These are phyloP conservation scores for Blastobotrys persicus DNA, from an alignment of 1,139 yeast species.

Conservation along the genomic window DNA sequence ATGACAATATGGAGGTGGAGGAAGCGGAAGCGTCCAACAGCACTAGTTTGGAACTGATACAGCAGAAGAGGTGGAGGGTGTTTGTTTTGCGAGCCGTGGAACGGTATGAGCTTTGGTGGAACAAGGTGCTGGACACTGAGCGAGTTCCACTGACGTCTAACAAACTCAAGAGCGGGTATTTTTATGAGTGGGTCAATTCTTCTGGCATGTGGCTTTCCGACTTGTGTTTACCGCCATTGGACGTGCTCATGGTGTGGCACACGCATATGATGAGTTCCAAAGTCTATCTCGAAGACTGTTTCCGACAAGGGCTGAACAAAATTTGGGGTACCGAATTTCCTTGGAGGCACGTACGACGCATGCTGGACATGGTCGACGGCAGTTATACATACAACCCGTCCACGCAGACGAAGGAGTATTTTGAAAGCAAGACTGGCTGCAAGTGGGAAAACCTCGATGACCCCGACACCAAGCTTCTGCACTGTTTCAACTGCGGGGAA, in stretches of 20 bases:
- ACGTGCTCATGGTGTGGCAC: conserved; percentile 45
- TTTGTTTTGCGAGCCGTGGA: conserved; percentile 38
- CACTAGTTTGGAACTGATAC: neutral
- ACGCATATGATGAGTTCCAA: conserved; percentile 36
- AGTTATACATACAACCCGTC: neutral
- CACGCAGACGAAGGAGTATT: neutral
- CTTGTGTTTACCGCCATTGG: conserved; percentile 38
- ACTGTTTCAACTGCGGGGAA: conserved; percentile 5
- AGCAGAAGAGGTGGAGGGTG: conserved; percentile 36
- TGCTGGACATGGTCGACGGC: conserved; percentile 3
- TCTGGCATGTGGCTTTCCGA: conserved; percentile 3
- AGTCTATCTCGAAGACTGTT: conserved; percentile 36
- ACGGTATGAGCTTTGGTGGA: conserved; percentile 36
- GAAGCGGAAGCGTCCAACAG: neutral
- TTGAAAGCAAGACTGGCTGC: conserved; percentile 3
- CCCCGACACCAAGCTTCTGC: neutral
- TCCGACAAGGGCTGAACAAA: conserved; percentile 31
- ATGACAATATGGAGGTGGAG: conserved; percentile 4
- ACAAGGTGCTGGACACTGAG: neutral
- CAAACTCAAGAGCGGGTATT: neutral
- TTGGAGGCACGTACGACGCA: conserved; percentile 18
- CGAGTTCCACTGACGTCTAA: neutral
- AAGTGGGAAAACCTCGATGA: conserved; percentile 7
- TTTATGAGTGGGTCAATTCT: conserved; percentile 8
- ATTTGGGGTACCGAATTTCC: conserved; percentile 38